Conservation (phyloP, 2,329 filamentous ascomycete species). For the Diaporthe velutina region DNA sequence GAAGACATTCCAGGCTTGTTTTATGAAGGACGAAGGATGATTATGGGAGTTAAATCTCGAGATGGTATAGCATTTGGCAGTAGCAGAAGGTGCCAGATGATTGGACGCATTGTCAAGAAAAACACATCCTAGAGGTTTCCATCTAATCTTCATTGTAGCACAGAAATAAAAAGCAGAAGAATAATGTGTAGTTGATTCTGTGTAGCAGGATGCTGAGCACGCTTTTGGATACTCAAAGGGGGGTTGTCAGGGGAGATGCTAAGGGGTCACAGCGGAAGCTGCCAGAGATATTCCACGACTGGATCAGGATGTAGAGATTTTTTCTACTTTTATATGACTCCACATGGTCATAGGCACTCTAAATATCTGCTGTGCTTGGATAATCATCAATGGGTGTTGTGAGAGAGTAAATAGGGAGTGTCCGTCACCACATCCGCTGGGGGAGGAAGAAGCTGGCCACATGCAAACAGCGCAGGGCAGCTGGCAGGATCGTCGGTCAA, state of each 20-base stretch:
- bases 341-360: fast-evolving
- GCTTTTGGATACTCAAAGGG: not conserved
- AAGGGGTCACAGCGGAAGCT: not conserved
- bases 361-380: not conserved
- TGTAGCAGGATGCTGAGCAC: too few species aligned
- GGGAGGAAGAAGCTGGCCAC: not conserved
- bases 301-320: not conserved
- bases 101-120: not conserved
- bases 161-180: too few species aligned
- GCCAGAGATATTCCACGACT: not conserved
- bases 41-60: not conserved
- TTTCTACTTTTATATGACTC: not conserved
- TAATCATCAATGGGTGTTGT: fast-evolving
- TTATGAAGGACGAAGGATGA: too few species aligned
- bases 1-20: too few species aligned
- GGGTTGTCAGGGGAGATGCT: not conserved
- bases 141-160: too few species aligned
- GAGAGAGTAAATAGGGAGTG: not conserved
- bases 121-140: not conserved
- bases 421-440: too few species aligned
- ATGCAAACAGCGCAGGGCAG: not conserved
- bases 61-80: not conserved
- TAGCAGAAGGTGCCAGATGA: not conserved
- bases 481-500: too few species aligned
- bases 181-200: not conserved